Base-by-base conservation (phyloP, 2,329 filamentous ascomycete genomes). In the Botrytis aclada region DNA sequence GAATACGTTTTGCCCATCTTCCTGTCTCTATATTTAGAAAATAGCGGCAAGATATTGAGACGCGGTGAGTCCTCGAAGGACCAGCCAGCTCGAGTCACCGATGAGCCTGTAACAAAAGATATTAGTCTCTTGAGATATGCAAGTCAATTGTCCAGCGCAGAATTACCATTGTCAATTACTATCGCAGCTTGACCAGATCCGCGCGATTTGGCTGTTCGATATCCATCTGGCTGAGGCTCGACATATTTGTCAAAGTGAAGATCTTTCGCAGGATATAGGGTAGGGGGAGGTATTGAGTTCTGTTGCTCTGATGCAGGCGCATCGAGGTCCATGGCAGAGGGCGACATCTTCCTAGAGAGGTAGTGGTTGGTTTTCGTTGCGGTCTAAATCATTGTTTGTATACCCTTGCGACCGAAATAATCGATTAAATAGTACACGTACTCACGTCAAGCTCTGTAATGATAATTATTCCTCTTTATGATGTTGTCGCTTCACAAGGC, bases 131-230 rank as follows among this genome's bases (percentile, higher is more conserved):
- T 22, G 47, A 56, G 12, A 1, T 8, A 4, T 56, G 12, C n/a
- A 14, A 41, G 34, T 18, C 37, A 56, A 1, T 41, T 56, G 25
- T 20, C 18, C 37, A 29, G 65, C 20, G 37, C 18, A 32, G 41
- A 62, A 34, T 70, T 84, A 97, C 95, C 96, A 92, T 98, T 98
- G 84, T 99, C 96, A 80, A 99, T 98, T 75, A 99, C 93, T 80
- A 99, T 98, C 69, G 94, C 93, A 69, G 90, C 92, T 63, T 85
- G 84, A 73, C 84, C 86, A 25, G 86, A 82, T 32, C 87, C 83
- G 34, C 80, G 81, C 72, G 88, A 83, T 69, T 88, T 86, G 74
- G 93, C 95, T 77, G 77, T 73, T 22, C 64, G 73, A 80, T 92
- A 94, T 65, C 92, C 93, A 79, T 95, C 91, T 14, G 86, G 84